Evolutionary conservation across 225 moss, liverwort and hornwort species (phyloP).

Genomic region (Polytrichum formosum): DNA sequence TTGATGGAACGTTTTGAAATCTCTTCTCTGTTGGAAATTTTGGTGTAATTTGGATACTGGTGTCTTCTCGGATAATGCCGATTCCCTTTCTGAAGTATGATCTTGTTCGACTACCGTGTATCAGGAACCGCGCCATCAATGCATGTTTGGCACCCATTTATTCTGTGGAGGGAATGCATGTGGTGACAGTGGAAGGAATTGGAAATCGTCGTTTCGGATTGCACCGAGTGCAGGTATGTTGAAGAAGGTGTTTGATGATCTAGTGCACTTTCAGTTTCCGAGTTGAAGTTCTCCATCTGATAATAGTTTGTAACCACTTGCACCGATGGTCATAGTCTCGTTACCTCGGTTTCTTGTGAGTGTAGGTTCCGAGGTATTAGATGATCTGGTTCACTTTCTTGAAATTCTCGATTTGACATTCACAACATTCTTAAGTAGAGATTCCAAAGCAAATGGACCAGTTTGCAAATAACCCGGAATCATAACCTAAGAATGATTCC

Average conservation of each 20-base stretch:
- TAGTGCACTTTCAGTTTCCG: neutral
- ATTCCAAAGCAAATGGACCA: too few relatives aligned
- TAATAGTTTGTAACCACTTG: too few relatives aligned
- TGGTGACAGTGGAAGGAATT: slow-evolving; percentile 92
- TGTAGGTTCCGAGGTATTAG: too few relatives aligned
- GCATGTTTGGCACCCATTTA: slow-evolving; percentile 93
- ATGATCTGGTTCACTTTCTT: too few relatives aligned
- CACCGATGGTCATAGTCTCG: too few relatives aligned
- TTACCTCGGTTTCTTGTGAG: too few relatives aligned
- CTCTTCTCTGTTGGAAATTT: neutral
- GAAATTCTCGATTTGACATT: too few relatives aligned
- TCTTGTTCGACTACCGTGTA: neutral
- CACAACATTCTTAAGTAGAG: too few relatives aligned
- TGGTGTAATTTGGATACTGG: neutral
- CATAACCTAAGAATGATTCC: too few relatives aligned
- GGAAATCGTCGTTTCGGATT: slow-evolving; percentile 85
- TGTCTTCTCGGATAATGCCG: too few relatives aligned
- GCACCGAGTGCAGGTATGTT: slow-evolving; percentile 81
- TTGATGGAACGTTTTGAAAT: neutral
- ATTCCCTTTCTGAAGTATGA: too few relatives aligned
- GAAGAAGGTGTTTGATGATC: neutral
- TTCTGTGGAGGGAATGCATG: slow-evolving; percentile 96
- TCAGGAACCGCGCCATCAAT: slow-evolving; percentile 90
- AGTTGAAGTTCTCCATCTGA: neutral
- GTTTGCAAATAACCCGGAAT: too few relatives aligned